A percentile compares a stretch with the other conserved stretches of the same genome.
Evolutionary conservation across 164 flowering plant genomes (phyloP).

Genomic region (Magnolia kwangsiensis): DNA sequence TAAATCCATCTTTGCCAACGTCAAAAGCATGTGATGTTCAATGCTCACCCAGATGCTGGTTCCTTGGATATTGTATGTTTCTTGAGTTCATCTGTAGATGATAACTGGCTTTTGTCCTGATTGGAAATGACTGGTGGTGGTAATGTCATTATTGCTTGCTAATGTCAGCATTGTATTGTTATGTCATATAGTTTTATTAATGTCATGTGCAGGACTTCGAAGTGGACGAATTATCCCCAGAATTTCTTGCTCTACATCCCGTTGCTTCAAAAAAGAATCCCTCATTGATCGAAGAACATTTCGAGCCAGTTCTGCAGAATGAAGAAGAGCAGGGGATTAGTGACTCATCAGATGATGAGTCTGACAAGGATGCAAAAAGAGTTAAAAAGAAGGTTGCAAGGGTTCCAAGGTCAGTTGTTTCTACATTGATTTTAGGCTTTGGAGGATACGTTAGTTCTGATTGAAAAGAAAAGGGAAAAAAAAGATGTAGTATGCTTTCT

Average conservation of each 20-base stretch:
- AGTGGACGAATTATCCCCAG: slow-evolving; percentile 62
- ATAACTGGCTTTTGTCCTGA: not conserved
- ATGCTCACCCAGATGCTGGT: not conserved
- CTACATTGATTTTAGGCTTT: not conserved
- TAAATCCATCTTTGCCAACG: not conserved
- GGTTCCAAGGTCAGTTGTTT: slow-evolving; percentile 52
- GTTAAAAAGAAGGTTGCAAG: slow-evolving; percentile 29
- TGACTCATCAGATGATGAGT: slow-evolving; percentile 61
- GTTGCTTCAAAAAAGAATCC: slow-evolving; percentile 52
- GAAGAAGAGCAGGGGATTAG: slow-evolving; percentile 38
- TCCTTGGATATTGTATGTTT: not conserved
- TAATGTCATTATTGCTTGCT: not conserved
- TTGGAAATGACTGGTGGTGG: too few species aligned
- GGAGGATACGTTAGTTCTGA: too few species aligned
- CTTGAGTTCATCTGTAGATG: not conserved
- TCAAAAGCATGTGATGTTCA: not conserved
- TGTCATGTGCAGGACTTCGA: slow-evolving; percentile 54
- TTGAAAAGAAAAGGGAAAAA: too few species aligned
- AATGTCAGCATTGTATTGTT: not conserved
- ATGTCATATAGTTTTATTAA: not conserved
- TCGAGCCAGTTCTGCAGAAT: slow-evolving; percentile 62
- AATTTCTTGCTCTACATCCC: slow-evolving; percentile 71
- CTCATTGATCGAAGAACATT: slow-evolving; percentile 77
- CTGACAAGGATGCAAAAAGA: slow-evolving; percentile 14
- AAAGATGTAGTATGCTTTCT: not conserved